Evolutionary conservation across 2,329 filamentous ascomycete genomes (phyloP).

Genomic region (Phoma sp.): DNA sequence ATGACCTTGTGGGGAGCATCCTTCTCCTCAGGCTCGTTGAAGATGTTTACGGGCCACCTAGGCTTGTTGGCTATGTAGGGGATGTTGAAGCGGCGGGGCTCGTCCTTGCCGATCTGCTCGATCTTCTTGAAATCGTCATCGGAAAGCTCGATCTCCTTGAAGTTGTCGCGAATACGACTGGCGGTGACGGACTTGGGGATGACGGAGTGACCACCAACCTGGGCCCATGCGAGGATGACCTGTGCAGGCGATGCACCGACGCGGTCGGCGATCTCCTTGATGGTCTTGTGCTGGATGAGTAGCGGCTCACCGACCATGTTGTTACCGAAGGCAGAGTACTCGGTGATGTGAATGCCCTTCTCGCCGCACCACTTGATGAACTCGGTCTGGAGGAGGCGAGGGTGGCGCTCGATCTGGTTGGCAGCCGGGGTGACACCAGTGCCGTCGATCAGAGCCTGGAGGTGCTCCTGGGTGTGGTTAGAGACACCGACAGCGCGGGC

Average conservation of each 20-base stretch:
- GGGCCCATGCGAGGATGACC: slow-evolving; percentile 85
- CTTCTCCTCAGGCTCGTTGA: slow-evolving; percentile 61
- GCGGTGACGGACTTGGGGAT: slow-evolving; percentile 44
- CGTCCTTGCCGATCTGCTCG: slow-evolving; percentile 62
- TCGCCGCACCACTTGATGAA: slow-evolving; percentile 39
- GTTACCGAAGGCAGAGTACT: slow-evolving; percentile 56
- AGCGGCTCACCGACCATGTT: slow-evolving; percentile 60
- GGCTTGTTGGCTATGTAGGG: slow-evolving; percentile 55
- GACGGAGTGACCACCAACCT: slow-evolving; percentile 60
- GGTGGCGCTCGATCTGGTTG: slow-evolving; percentile 44
- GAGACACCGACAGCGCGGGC: slow-evolving; percentile 39
- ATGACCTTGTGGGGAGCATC: slow-evolving; percentile 56
- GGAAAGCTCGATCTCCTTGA: slow-evolving; percentile 40
- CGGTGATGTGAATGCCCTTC: slow-evolving; percentile 42
- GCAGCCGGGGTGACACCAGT: slow-evolving; percentile 39
- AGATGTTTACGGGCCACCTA: slow-evolving; percentile 65
- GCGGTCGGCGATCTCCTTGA: slow-evolving; percentile 68
- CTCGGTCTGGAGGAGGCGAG: slow-evolving; percentile 35
- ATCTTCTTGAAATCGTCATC: slow-evolving; percentile 37
- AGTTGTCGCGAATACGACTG: slow-evolving; percentile 40
- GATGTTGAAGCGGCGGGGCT: slow-evolving; percentile 63
- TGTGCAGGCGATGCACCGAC: slow-evolving; percentile 73
- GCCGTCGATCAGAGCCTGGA: slow-evolving; percentile 62
- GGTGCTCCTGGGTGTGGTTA: slow-evolving; percentile 40
- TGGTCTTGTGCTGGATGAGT: slow-evolving; percentile 61